Percentiles rank a stretch among this genome's conserved stretches.
Conservation (phyloP, 306 rosid genomes). For the Cucurbita argyrosperma region DNA sequence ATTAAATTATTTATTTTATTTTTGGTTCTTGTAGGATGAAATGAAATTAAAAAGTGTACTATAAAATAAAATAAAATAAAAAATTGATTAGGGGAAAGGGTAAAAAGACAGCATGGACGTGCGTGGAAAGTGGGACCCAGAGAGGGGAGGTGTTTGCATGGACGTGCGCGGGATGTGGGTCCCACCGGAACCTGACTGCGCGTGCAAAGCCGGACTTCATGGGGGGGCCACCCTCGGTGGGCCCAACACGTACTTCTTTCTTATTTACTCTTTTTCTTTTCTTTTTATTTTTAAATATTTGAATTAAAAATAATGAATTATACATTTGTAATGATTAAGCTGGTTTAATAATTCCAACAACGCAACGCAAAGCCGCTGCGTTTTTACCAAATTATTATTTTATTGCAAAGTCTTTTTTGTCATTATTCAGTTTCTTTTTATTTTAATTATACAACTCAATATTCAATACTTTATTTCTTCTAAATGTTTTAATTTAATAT, state of each 20-base stretch:
- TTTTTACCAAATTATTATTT: conserved; percentile 2
- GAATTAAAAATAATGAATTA: background rate
- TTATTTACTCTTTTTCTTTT: background rate
- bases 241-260: background rate
- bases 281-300: background rate
- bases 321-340: background rate
- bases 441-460: too few species aligned
- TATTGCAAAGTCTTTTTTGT: background rate
- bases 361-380: conserved; percentile 4
- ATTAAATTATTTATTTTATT: too few species aligned
- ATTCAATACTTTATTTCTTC: too few species aligned
- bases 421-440: background rate
- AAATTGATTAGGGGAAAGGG: too few species aligned
- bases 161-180: conserved; percentile 26
- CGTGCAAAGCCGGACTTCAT: conserved; percentile 58
- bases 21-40: too few species aligned
- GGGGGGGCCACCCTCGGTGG: conserved; percentile 22
- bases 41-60: too few species aligned
- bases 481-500: too few species aligned
- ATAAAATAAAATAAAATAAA: too few species aligned
- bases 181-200: conserved; percentile 35
- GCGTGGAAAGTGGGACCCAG: background rate
- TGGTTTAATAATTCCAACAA: conserved; percentile 1
- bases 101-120: background rate
- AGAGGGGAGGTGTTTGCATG: conserved; percentile 23